Evolutionary conservation across 2,329 filamentous ascomycete genomes (phyloP).

Genomic region (Ilyonectria mors-panacis): DNA sequence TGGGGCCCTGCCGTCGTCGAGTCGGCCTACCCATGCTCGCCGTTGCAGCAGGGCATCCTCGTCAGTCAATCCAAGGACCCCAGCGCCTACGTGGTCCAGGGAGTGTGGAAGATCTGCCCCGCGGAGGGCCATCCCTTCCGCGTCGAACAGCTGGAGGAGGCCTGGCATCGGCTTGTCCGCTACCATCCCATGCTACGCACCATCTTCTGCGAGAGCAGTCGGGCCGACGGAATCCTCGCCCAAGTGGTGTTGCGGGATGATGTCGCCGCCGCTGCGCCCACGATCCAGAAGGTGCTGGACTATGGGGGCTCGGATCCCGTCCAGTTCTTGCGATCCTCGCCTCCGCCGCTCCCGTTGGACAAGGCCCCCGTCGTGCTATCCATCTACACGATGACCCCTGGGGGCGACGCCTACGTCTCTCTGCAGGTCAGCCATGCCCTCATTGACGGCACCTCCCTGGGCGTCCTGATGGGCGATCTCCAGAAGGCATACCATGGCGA

Average conservation of each 20-base stretch:
- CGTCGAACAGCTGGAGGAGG: background rate
- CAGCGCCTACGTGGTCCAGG: background rate
- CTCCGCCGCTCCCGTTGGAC: background rate
- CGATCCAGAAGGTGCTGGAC: background rate
- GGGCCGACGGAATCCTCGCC: background rate
- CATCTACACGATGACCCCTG: background rate
- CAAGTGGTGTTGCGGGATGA: background rate
- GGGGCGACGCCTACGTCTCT: background rate
- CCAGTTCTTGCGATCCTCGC: background rate
- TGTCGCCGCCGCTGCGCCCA: background rate
- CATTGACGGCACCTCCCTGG: background rate
- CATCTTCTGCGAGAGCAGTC: background rate
- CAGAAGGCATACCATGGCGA: background rate
- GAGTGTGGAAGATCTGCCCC: background rate
- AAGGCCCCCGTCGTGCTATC: background rate
- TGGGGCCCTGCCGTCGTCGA: slow-evolving; percentile 3
- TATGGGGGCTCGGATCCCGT: background rate
- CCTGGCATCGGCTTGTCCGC: background rate
- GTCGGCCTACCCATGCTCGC: slow-evolving; percentile 14
- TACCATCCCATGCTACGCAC: background rate
- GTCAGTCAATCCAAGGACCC: slow-evolving; percentile 14
- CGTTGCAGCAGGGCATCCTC: slow-evolving; percentile 21
- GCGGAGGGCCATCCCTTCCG: background rate
- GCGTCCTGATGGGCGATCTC: background rate
- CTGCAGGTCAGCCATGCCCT: background rate